Evolutionary conservation across 108 stramenopile species (phyloP).

Genomic region (Seminavis robusta): DNA sequence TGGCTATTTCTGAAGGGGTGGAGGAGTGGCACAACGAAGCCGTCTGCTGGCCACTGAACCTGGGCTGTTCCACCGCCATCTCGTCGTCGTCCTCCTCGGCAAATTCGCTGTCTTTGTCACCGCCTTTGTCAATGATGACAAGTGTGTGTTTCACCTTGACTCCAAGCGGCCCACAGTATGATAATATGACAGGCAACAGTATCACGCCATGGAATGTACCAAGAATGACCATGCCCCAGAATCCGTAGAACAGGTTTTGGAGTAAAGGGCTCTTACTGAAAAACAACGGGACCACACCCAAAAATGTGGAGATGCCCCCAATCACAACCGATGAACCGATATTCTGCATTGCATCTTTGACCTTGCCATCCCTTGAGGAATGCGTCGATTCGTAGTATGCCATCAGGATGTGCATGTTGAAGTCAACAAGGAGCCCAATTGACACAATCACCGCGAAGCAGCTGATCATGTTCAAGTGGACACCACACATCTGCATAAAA

Average conservation of each 20-base stretch:
- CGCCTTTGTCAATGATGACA: too few relatives aligned
- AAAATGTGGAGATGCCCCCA: slow-evolving; percentile 2
- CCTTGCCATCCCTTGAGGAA: neutral
- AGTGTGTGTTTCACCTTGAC: too few relatives aligned
- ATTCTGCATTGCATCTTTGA: neutral
- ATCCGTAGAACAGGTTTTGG: slow-evolving; percentile 2
- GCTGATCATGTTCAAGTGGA: neutral
- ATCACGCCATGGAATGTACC: slow-evolving; percentile 3
- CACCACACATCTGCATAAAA: neutral
- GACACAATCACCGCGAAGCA: neutral
- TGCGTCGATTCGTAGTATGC: slow-evolving; percentile 2
- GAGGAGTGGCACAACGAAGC: too few relatives aligned
- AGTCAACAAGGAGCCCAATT: neutral
- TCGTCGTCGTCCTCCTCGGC: too few relatives aligned
- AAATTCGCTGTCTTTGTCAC: too few relatives aligned
- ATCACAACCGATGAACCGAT: slow-evolving; percentile 2
- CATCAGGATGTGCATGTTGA: neutral
- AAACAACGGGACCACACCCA: slow-evolving; percentile 1
- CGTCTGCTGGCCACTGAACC: too few relatives aligned
- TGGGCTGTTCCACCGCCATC: too few relatives aligned
- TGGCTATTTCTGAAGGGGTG: too few relatives aligned
- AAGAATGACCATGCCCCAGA: slow-evolving; percentile 2
- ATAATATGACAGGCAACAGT: slow-evolving; percentile 1
- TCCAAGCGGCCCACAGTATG: too few relatives aligned
- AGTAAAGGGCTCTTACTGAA: neutral